These are phyloP conservation scores for Leccinum incarnatum DNA, from an alignment of 768 basidiomycete species.

Conservation along the genomic window DNA sequence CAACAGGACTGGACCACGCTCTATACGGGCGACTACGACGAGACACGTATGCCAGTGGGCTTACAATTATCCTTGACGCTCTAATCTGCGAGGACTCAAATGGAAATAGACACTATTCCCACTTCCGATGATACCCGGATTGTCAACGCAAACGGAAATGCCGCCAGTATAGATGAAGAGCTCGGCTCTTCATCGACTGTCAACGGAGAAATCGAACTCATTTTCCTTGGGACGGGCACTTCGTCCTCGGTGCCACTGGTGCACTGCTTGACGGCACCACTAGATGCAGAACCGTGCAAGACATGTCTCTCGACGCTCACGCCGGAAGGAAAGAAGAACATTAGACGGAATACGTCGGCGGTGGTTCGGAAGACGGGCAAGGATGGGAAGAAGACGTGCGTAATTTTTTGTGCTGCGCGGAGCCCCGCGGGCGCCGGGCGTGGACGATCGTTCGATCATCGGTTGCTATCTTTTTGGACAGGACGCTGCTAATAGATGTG, in stretches of 20 bases:
- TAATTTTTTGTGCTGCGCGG: neutral
- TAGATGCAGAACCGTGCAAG: conserved; percentile 46
- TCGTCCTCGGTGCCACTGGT: conserved; percentile 69
- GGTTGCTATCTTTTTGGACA: conserved; percentile 24
- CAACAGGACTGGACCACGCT: neutral
- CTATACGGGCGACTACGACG: neutral
- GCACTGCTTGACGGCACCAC: conserved; percentile 72
- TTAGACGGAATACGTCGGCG: conserved; percentile 78
- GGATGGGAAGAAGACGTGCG: conserved; percentile 50
- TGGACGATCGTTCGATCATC: conserved; percentile 5
- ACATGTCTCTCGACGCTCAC: conserved; percentile 67
- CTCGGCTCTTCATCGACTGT: neutral
- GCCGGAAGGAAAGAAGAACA: conserved; percentile 78
- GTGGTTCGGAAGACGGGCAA: conserved; percentile 49
- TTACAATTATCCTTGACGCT: neutral
- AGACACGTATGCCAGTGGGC: neutral
- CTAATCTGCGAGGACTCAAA: neutral
- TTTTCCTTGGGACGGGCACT: conserved; percentile 83
- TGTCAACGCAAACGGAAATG: neutral
- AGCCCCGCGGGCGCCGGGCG: neutral
- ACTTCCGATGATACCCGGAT: neutral
- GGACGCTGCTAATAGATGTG: conserved; percentile 79
- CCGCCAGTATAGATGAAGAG: neutral
- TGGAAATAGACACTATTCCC: neutral
- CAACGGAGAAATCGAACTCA: conserved; percentile 49